Conservation (phyloP, 2,329 filamentous ascomycete species). For the Cytospora mali region DNA sequence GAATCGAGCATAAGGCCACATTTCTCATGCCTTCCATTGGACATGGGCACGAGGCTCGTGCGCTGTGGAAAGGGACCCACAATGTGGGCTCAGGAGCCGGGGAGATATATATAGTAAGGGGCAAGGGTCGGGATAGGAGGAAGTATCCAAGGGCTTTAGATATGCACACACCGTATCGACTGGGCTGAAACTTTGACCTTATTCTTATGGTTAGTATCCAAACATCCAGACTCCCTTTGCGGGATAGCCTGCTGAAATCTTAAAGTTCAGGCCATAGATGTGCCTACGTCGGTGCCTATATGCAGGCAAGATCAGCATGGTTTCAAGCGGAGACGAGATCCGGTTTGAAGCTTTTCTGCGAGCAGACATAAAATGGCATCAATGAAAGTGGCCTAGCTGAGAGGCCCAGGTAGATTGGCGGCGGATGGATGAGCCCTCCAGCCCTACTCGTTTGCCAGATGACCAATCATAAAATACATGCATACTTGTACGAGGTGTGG, state of each 20-base stretch:
- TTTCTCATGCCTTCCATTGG: slow-evolving; percentile 22
- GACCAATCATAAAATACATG: too few relatives aligned
- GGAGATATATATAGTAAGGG: slow-evolving; percentile 17
- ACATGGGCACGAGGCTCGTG: slow-evolving; percentile 19
- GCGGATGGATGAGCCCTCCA: too few relatives aligned
- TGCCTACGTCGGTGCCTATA: not conserved
- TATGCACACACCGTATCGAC: not conserved
- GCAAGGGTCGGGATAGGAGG: slow-evolving; percentile 11
- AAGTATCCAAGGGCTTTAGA: not conserved
- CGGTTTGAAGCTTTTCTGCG: not conserved
- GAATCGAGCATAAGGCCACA: slow-evolving; percentile 23
- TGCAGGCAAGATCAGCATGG: not conserved
- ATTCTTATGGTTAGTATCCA: not conserved
- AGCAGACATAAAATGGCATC: not conserved
- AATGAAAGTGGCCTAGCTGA: not conserved
- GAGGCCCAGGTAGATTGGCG: not conserved
- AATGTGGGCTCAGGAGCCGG: slow-evolving; percentile 14
- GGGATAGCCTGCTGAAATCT: not conserved
- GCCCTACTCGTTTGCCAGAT: too few relatives aligned
- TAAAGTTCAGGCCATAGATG: not conserved
- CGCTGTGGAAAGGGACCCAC: slow-evolving; percentile 16
- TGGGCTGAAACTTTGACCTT: not conserved
- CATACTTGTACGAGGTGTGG: too few relatives aligned
- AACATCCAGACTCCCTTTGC: not conserved
- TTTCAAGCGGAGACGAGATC: not conserved